Evolutionary conservation across 371 early-diverging fungal genomes (phyloP), one percentile per base, ranked within the genome.

Genomic region (Catenaria anguillulae): DNA sequence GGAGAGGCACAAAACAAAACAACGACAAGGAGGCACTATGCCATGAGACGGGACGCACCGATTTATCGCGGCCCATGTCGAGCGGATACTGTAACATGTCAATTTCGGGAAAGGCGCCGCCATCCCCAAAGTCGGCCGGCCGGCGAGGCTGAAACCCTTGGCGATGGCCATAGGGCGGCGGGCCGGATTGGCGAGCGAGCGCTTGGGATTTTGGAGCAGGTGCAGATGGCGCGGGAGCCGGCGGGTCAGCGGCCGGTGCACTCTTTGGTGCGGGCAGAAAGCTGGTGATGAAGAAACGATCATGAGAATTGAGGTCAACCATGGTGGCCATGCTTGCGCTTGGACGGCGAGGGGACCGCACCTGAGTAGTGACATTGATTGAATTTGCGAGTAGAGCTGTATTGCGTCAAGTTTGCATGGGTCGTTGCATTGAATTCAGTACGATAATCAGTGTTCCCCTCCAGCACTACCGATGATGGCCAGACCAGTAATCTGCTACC

Each of bases 71-170:
- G 15, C 97, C 97, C 92, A 96, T 88, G 62, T 89, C 87, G 34
- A 90, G 71, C 2, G 97, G 97, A 65, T 89, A 95, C 71, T 96
- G 97, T 10, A 84, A 83, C 52, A 87, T 73, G 62, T 84, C 85
- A 62, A 93, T 84, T 72, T 96, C 97, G 24, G 97, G 97, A 67
- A 84, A 96, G 0, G 97, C 93, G 36, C 97, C 97, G 37, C 97
- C 97, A 71, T 93, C 92, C 59, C 92, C 93, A 74, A 85, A 96
- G 71, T 96, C 95, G 66, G 87, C 81, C 17, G 74, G 72, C n/a
- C 78, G 78, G 62, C 84, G 79, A 61, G 94, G 94, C 61, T 80
- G 76, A 71, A 83, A 94, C 33, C 81, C 86, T 61, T 71, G 45
- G 62, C 94, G 86, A 58, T 84, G 70, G 21, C 93, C 90, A 65